A percentile compares a stretch with the other conserved stretches of the same genome.
Evolutionary conservation across 2,329 filamentous ascomycete genomes (phyloP).

Genomic region (Scedosporium apiospermum): DNA sequence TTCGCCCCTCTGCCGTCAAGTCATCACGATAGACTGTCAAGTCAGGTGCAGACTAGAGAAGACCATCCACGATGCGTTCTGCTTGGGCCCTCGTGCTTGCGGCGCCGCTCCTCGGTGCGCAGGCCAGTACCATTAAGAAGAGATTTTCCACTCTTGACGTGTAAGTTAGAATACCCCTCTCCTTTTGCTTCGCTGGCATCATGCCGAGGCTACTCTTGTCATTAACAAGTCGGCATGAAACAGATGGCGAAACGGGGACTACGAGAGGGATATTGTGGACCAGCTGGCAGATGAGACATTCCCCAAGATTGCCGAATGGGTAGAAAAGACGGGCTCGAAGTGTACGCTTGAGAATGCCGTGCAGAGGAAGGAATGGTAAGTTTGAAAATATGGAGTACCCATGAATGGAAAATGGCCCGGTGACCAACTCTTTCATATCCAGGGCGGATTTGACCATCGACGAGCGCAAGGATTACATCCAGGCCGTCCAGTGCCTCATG

Average conservation of each 20-base stretch:
- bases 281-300: conserved; percentile 9
- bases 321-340: conserved; percentile 4
- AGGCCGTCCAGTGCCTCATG: conserved; percentile 34
- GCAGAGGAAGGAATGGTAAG: conserved; percentile 3
- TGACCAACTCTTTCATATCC: neutral
- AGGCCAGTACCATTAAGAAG: neutral
- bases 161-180: neutral
- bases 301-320: conserved; percentile 9
- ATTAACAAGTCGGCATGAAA: neutral
- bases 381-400: neutral
- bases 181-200: too few species aligned
- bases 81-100: neutral
- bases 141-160: neutral
- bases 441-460: conserved; percentile 16
- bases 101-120: neutral
- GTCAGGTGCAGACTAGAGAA: neutral
- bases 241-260: neutral
- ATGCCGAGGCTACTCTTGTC: too few species aligned
- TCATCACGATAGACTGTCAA: neutral
- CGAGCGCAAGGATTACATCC: conserved; percentile 27
- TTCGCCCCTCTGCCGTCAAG: too few species aligned
- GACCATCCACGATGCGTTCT: neutral
- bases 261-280: conserved; percentile 8
- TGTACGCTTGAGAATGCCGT: conserved; percentile 11
- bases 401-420: neutral